Evolutionary conservation across 805 yeast genomes (phyloP).

Genomic region (Saturnispora kantuleensis): DNA sequence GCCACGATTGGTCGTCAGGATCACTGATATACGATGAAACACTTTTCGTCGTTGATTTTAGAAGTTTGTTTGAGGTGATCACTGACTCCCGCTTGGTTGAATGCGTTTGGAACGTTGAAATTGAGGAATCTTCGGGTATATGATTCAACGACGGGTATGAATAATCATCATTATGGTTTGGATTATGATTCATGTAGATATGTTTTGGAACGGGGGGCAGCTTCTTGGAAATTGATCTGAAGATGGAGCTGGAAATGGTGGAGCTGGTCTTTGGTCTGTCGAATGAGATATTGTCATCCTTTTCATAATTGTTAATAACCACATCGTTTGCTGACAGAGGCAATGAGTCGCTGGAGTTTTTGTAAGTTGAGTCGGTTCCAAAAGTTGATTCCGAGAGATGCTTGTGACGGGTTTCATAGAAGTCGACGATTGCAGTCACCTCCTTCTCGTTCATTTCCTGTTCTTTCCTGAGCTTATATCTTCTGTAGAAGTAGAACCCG

Average conservation of each 20-base stretch:
- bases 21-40: slow-evolving; percentile 1
- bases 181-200: slow-evolving; percentile 4
- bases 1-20: background rate
- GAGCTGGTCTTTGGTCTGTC: slow-evolving; percentile 15
- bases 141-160: slow-evolving; percentile 11
- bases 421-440: slow-evolving; percentile 25
- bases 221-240: slow-evolving; percentile 1
- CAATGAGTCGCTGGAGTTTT: slow-evolving; percentile 6
- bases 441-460: slow-evolving; percentile 23
- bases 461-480: slow-evolving; percentile 19
- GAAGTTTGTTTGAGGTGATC: background rate
- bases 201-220: slow-evolving; percentile 12
- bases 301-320: slow-evolving; percentile 24
- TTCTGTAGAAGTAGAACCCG: slow-evolving; percentile 21
- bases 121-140: slow-evolving; percentile 16
- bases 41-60: slow-evolving; percentile 1
- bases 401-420: slow-evolving; percentile 21
- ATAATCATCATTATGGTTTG: slow-evolving; percentile 7
- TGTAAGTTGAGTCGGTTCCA: slow-evolving; percentile 10
- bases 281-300: slow-evolving; percentile 37
- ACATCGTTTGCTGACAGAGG: slow-evolving; percentile 14
- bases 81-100: background rate
- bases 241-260: slow-evolving; percentile 1
- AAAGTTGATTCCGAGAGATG: slow-evolving; percentile 17
- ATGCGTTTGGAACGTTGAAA: slow-evolving; percentile 12